Evolutionary conservation across 2,329 filamentous ascomycete genomes (phyloP), one percentile per base, ranked within the genome.

Genomic region (Fusarium musae): DNA sequence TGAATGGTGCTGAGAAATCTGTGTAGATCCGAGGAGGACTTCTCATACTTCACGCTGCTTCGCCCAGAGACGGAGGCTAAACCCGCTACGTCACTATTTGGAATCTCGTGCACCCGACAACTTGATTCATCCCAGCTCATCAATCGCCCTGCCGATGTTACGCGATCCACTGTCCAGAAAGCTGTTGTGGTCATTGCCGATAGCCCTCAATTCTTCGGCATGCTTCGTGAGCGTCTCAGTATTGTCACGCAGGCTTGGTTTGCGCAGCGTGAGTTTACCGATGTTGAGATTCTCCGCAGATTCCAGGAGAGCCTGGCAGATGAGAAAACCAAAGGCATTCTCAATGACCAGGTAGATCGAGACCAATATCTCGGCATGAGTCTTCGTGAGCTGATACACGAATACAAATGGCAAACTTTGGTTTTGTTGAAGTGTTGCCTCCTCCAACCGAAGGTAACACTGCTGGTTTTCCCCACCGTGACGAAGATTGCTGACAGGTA

Each of bases 211-310:
- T 91, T 91, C 78, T 97, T 99, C 82, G 95, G 95, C 63, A 93
- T 96, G 84, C 85, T 99, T 80, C 91, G 96, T 78, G 94, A 98
- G 83, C 92, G 96, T 75, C 85, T 99, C 72, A 93, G 93, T 54
- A 91, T 97, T 37, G 95, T 99, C 21, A 98, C 96, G 8, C 93
- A 92, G 77, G 96, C 96, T 30, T 99, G 96, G 96, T 99, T 99
- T 83, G 93, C 93, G 70, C 96, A 99, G 86, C 92, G 86, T 69
- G 94, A 98, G 80, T 99, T 99, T 79, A 91, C 92, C 34, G 96
- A 98, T 81, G 88, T 92, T 53, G 96, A 98, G 80, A 98, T 99
- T 76, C 84, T 99, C 73, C 87, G 93, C 84, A 89, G 93, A 80
- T 98, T 99, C 77, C 95, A 97, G 81, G 96, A 97, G 82, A 97